A percentile compares a stretch with the other conserved stretches of the same genome.
Conservation (phyloP, 768 basidiomycete species). For the Phylloporus sp. region DNA sequence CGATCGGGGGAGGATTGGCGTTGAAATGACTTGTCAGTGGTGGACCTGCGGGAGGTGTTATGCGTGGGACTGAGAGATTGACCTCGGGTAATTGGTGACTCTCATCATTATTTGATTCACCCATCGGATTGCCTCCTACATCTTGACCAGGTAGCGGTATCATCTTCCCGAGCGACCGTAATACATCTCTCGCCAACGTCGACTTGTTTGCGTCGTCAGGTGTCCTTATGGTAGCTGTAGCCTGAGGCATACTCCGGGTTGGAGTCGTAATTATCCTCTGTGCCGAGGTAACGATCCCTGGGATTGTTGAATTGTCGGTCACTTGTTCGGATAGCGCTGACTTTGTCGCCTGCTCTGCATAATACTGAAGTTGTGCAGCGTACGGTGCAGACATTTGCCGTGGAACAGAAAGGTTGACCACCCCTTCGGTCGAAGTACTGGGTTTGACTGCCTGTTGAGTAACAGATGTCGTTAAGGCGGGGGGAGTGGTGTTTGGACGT, state of each 20-base stretch:
- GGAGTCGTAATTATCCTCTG: constrained; percentile 10
- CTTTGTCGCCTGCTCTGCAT: constrained; percentile 17
- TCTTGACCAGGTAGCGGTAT: constrained; percentile 8
- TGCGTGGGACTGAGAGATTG: background rate
- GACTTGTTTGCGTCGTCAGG: constrained; percentile 44
- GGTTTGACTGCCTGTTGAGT: background rate
- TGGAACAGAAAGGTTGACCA: background rate
- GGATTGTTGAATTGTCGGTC: background rate
- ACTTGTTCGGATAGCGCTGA: constrained; percentile 4
- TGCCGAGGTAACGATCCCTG: background rate
- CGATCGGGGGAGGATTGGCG: background rate
- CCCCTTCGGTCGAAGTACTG: background rate
- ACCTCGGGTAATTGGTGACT: background rate
- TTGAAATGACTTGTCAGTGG: background rate
- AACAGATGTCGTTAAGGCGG: background rate
- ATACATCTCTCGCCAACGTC: constrained; percentile 51
- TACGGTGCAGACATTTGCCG: constrained; percentile 4
- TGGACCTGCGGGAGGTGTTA: background rate
- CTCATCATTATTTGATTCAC: background rate
- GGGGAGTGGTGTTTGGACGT: background rate
- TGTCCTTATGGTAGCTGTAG: constrained; percentile 13
- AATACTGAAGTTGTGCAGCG: constrained; percentile 17
- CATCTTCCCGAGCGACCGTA: constrained; percentile 44
- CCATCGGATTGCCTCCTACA: background rate
- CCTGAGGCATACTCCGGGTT: background rate